These are phyloP conservation scores for Bocquillonia castaneifolia DNA, from an alignment of 441 rosid genomes.

Conservation along the genomic window DNA sequence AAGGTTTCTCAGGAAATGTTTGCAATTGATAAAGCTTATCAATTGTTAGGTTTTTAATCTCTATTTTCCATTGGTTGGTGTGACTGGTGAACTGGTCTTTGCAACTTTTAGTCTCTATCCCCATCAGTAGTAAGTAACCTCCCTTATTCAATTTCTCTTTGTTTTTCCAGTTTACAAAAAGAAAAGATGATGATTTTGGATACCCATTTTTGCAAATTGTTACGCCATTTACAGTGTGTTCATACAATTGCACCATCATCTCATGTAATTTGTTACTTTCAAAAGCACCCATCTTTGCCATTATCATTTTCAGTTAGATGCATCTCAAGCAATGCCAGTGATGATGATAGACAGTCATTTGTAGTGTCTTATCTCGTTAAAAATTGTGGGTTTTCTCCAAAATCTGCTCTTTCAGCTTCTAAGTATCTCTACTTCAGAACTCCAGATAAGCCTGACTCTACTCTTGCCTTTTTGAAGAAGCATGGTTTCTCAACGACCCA, in stretches of 20 bases:
- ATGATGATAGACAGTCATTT: conserved; percentile 11
- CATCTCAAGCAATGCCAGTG: conserved; percentile 5
- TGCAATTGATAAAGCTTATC: no score
- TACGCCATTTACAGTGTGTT: neutral
- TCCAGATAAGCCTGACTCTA: conserved; percentile 24
- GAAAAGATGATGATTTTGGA: neutral
- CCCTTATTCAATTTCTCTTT: no score
- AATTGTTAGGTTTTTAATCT: no score
- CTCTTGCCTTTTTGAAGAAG: conserved; percentile 19
- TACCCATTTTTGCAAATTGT: neutral
- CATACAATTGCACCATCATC: neutral
- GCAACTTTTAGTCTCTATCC: no score
- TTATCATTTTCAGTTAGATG: neutral
- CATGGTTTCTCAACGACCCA: conserved; percentile 33
- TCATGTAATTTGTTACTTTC: neutral
- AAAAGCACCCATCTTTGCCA: neutral
- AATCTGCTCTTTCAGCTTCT: conserved; percentile 30
- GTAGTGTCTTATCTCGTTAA: conserved; percentile 31
- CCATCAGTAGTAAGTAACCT: no score
- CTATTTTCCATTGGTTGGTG: no score
- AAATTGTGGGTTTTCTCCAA: conserved; percentile 30
- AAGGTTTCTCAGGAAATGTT: no score
- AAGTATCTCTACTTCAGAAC: conserved; percentile 16
- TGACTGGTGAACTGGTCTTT: no score
- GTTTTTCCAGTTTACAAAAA: no score